These are phyloP conservation scores for Platanthera zijinensis DNA, from an alignment of 106 monocot species.

Conservation along the genomic window DNA sequence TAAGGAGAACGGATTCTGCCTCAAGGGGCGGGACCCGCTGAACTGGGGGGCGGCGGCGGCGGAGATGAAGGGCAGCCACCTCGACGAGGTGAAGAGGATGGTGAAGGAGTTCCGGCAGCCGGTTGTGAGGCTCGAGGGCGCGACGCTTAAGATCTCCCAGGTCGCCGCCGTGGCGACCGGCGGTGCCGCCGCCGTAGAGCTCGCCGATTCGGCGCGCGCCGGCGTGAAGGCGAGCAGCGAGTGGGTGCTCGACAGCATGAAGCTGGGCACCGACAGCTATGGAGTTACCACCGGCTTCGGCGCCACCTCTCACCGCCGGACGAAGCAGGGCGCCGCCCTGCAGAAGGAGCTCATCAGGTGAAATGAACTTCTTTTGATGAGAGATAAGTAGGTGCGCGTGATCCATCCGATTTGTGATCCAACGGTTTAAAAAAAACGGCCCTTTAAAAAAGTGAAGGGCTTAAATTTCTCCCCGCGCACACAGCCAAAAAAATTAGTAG, in stretches of 20 bases:
- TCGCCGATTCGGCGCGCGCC: constrained; percentile 32
- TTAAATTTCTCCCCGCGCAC: no score
- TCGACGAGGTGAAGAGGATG: constrained; percentile 61
- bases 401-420: no score
- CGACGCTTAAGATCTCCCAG: constrained; percentile 36
- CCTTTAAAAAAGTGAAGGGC: no score
- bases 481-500: not conserved
- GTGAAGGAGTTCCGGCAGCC: constrained; percentile 35
- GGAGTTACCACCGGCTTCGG: constrained; percentile 76
- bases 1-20: constrained; percentile 6
- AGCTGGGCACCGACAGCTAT: constrained; percentile 51
- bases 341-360: constrained; percentile 69
- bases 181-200: constrained; percentile 28
- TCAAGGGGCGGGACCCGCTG: constrained; percentile 22
- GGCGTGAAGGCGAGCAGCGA: constrained; percentile 57
- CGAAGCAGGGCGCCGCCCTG: constrained; percentile 47
- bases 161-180: constrained; percentile 40
- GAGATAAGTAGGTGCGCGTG: no score
- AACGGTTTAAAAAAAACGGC: no score
- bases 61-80: constrained; percentile 43
- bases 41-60: constrained; percentile 43
- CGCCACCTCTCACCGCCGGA: constrained; percentile 58
- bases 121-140: constrained; percentile 37
- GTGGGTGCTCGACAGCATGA: constrained; percentile 60
- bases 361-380: not conserved